These are phyloP conservation scores for Barbatosphaeria neglecta DNA, from an alignment of 495 filamentous ascomycete genomes.

Conservation along the genomic window DNA sequence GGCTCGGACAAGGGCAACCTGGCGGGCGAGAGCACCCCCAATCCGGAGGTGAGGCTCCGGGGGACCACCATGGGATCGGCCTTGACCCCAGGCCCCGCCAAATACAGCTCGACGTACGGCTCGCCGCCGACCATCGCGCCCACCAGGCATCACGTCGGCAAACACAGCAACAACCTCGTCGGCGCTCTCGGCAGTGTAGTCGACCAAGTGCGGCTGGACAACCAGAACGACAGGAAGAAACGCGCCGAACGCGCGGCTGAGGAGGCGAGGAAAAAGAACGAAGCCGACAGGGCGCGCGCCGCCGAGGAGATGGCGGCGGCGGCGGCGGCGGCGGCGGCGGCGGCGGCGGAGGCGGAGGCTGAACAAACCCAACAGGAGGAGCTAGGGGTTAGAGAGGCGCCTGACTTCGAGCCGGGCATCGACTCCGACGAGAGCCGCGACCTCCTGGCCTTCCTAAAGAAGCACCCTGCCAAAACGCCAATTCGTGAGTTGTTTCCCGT, in stretches of 20 bases:
- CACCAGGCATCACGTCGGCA: slow-evolving; percentile 1
- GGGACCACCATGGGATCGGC: background rate
- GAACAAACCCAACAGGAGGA: background rate
- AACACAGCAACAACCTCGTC: slow-evolving; percentile 4
- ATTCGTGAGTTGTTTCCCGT: too few species aligned
- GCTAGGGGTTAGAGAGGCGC: slow-evolving; percentile 2
- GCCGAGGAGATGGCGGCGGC: slow-evolving; percentile 1
- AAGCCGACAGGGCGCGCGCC: slow-evolving; percentile 2
- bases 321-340: slow-evolving; percentile 5
- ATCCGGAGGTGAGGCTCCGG: background rate
- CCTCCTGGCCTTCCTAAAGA: too few species aligned
- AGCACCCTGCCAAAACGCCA: too few species aligned
- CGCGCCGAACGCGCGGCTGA: background rate
- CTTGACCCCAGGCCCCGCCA: slow-evolving; percentile 10
- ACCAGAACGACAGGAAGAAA: slow-evolving; percentile 1
- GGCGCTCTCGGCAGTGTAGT: slow-evolving; percentile 8
- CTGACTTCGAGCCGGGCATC: too few species aligned
- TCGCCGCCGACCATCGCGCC: slow-evolving; percentile 14
- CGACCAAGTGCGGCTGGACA: slow-evolving; percentile 7
- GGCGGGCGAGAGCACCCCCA: background rate
- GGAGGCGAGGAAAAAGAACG: background rate
- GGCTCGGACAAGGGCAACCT: background rate
- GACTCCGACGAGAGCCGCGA: too few species aligned
- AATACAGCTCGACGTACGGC: slow-evolving; percentile 21
- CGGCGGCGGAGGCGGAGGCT: background rate